Percentiles rank a stretch among this genome's conserved stretches.
Conservation (phyloP, 108 stramenopile species). For the Skeletonema costatum region DNA sequence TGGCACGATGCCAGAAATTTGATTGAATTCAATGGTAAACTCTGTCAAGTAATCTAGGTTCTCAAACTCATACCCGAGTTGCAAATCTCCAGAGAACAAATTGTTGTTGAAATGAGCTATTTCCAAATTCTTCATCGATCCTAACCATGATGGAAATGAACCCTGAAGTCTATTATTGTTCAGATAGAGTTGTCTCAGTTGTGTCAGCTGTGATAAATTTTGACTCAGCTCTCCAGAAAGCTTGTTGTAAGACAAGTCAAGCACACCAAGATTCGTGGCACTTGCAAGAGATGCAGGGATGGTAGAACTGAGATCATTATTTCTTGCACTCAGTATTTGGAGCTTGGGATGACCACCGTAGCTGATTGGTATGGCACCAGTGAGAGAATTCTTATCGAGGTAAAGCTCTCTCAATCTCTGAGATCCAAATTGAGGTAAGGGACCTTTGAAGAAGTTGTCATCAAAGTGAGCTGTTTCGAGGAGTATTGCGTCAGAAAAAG, state of each 20-base stretch:
- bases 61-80: constrained; percentile 18
- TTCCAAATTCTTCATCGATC: constrained; percentile 25
- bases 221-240: constrained; percentile 35
- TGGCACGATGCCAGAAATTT: constrained; percentile 21
- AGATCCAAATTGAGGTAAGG: constrained; percentile 45
- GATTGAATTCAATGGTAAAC: constrained; percentile 38
- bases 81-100: constrained; percentile 30
- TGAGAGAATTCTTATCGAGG: constrained; percentile 49
- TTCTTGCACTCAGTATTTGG: constrained; percentile 32
- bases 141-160: constrained; percentile 28
- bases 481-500: constrained; percentile 22
- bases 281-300: constrained; percentile 35
- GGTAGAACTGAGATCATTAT: constrained; percentile 34
- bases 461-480: constrained; percentile 40
- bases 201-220: constrained; percentile 23
- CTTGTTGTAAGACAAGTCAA: constrained; percentile 42
- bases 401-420: constrained; percentile 37
- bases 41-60: constrained; percentile 29
- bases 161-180: constrained; percentile 40
- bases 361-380: constrained; percentile 52
- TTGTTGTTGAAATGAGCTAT: constrained; percentile 44
- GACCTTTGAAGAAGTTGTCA: constrained; percentile 37
- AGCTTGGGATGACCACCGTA: constrained; percentile 39
- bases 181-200: constrained; percentile 26
- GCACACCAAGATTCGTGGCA: constrained; percentile 23